phyloP scores from a whole-genome alignment of 139 green algal species.

The Micractinium sp. region DNA sequence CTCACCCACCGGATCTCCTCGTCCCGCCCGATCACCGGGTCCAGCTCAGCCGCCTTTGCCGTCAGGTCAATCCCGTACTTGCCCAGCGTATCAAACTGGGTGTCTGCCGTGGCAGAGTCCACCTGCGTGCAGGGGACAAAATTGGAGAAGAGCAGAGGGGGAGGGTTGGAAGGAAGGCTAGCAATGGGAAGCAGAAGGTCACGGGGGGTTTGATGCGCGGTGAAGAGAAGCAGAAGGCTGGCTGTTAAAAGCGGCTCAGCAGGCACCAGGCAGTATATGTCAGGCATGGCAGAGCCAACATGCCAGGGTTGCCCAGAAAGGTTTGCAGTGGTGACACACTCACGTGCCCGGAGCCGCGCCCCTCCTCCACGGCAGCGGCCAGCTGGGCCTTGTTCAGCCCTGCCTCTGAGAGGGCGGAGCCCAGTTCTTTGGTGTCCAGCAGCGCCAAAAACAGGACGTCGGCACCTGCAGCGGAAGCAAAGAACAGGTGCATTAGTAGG shows the following conservation, averaged over 20 bases:
- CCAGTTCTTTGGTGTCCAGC: conserved; percentile 57
- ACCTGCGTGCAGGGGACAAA: conserved; percentile 37
- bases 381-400: conserved; percentile 71
- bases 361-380: conserved; percentile 70
- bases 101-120: conserved; percentile 60
- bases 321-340: too few species aligned
- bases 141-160: too few species aligned
- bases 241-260: too few species aligned
- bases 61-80: conserved; percentile 96
- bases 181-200: too few species aligned
- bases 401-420: conserved; percentile 55
- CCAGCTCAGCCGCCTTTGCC: conserved; percentile 86
- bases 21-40: conserved; percentile 91
- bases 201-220: too few species aligned
- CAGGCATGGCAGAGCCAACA: too few species aligned
- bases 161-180: too few species aligned
- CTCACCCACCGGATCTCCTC: conserved; percentile 51
- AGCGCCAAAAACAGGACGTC: conserved; percentile 79
- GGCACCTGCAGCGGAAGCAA: conserved; percentile 48
- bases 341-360: conserved; percentile 56
- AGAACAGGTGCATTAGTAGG: too few species aligned
- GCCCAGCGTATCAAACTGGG: conserved; percentile 88
- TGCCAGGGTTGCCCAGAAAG: too few species aligned
- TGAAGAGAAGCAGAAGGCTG: too few species aligned
- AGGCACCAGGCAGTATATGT: too few species aligned